A percentile compares a stretch with the other conserved stretches of the same genome.
Conservation (phyloP, 306 rosid genomes). For the Acacia melanoxylon region DNA sequence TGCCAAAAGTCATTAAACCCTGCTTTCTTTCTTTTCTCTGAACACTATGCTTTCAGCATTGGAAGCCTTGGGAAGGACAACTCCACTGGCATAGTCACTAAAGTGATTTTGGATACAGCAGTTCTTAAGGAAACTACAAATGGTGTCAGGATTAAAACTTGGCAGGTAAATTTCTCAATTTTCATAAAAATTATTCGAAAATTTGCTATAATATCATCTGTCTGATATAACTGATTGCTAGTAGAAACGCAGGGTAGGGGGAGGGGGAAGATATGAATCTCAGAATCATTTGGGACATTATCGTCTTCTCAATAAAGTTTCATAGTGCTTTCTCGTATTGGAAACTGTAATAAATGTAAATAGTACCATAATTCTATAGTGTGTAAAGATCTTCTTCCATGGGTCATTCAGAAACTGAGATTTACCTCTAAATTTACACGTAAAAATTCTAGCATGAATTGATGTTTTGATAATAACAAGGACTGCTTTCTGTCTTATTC, state of each 20-base stretch:
- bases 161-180: conserved; percentile 67
- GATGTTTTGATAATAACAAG: conserved; percentile 11
- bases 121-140: conserved; percentile 69
- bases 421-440: not conserved
- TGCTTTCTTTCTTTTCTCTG: not conserved
- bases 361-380: not conserved
- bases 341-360: not conserved
- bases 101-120: conserved; percentile 91
- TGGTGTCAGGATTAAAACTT: conserved; percentile 93
- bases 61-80: conserved; percentile 99
- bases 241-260: not conserved
- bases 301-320: not conserved
- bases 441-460: not conserved
- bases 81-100: conserved; percentile 76
- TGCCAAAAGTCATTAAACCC: not conserved
- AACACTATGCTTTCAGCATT: conserved; percentile 50
- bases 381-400: not conserved
- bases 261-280: not conserved
- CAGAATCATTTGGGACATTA: not conserved
- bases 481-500: conserved; percentile 22
- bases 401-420: conserved; percentile 11
- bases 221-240: not conserved
- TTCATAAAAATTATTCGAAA: not conserved
- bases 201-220: not conserved
- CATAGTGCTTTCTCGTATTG: not conserved